These are phyloP conservation scores for Schoenoplectus triqueter DNA, from an alignment of 202 grass and related monocot species.

Conservation along the genomic window DNA sequence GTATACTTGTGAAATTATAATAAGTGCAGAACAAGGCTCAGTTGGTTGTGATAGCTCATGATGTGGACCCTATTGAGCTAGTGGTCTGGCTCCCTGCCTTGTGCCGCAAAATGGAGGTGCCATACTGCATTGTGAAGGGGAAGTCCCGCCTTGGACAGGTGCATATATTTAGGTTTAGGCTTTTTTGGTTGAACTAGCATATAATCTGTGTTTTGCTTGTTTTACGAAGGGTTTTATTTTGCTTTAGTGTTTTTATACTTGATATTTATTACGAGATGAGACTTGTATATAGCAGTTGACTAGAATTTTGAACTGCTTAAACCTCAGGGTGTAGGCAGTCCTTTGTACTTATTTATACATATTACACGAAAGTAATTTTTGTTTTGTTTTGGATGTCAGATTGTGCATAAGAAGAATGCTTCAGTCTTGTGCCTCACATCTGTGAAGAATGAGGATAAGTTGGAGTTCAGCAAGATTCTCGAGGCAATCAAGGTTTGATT, in stretches of 20 bases:
- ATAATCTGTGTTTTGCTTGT: background rate
- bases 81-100: background rate
- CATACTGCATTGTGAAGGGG: background rate
- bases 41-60: background rate
- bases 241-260: background rate
- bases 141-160: background rate
- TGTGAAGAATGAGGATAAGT: slow-evolving; percentile 91
- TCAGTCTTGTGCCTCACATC: slow-evolving; percentile 79
- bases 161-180: background rate
- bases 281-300: background rate
- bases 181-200: background rate
- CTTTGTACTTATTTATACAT: background rate
- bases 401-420: slow-evolving; percentile 88
- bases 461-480: slow-evolving; percentile 95
- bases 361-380: background rate
- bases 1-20: background rate
- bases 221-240: background rate
- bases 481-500: slow-evolving; percentile 72
- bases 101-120: background rate
- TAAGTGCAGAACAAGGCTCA: background rate
- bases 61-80: background rate
- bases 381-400: slow-evolving; percentile 39
- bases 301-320: background rate
- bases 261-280: background rate
- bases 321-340: background rate